phyloP scores from a whole-genome alignment of 176 grass and related monocot genomes.

The Avena sativa region DNA sequence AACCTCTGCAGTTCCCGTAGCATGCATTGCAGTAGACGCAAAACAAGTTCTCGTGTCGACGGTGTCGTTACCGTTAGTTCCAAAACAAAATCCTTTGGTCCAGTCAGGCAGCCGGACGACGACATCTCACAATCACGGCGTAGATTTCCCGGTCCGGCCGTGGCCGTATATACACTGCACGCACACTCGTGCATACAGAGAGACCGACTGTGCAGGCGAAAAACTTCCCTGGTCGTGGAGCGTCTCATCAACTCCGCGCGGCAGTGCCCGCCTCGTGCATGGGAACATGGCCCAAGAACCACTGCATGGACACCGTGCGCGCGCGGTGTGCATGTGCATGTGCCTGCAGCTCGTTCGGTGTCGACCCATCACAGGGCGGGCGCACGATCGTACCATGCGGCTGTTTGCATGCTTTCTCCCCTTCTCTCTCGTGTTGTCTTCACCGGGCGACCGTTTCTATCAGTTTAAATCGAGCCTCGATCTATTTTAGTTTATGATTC shows the following conservation, averaged over 20 bases:
- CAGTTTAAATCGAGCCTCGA: too few species aligned
- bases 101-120: neutral
- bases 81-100: neutral
- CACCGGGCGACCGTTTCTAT: too few species aligned
- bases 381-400: neutral
- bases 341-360: neutral
- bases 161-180: neutral
- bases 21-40: neutral
- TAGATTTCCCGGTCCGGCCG: neutral
- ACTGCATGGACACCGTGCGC: too few species aligned
- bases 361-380: neutral
- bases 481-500: too few species aligned
- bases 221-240: neutral
- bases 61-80: neutral
- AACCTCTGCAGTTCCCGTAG: too few species aligned
- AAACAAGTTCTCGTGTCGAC: too few species aligned
- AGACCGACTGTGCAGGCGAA: neutral
- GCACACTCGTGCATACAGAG: neutral
- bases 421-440: too few species aligned
- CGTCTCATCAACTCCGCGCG: neutral
- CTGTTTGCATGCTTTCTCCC: neutral
- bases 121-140: neutral
- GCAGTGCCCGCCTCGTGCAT: neutral
- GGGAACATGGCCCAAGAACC: too few species aligned
- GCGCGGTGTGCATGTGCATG: too few species aligned